Base-by-base conservation (phyloP, 371 early-diverging fungal species). In the Apophysomyces sp. region DNA sequence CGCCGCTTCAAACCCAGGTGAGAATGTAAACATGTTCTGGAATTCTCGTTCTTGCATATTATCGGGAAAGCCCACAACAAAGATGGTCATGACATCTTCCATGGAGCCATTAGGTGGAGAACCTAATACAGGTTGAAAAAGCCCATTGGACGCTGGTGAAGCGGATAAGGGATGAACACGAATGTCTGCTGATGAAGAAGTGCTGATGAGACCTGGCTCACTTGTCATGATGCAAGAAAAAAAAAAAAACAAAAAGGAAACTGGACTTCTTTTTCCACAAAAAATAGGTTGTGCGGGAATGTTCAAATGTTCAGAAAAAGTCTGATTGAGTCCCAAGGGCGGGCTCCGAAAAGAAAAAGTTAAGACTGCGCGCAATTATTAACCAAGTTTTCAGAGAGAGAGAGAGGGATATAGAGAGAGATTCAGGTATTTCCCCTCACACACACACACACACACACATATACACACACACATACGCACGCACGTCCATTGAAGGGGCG, bases 21-120 rank as follows among this genome's bases (percentile, higher is more conserved):
- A 89, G 71, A 98, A 97, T 4, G 87, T 90, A 80, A 98, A 98
- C 96, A 97, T 95, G 74, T 95, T 97, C 66, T 94, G 95, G 67
- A 98, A 97, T 78, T 98, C 98, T 65, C 98, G 77, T 74, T 98
- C 98, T 67, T 84, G 85, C 90, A 97, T 94, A 76, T 98, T 96
- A 32, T 97, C 96, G 21, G 98, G 98, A 61, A 98, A 96, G 3
- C 98, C 98, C 16, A 96, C 95, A 2, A 97, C 96, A 83, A 97
- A 98, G 63, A 98, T 95, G 41, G 98, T 97, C 2, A 94, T 91
- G 60, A 98, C 84, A 66, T 89, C 86, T 44, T 89, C 89, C 4
- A 52, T 53, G 24, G 27, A 55, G 28, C 28, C 54, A 11, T 39
- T 60, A 30, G 52, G 65, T 30, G 61, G 60, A 21, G 61, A 62